Base-by-base conservation (phyloP, 208 protist species). In the Wallacemonas rigidus region DNA sequence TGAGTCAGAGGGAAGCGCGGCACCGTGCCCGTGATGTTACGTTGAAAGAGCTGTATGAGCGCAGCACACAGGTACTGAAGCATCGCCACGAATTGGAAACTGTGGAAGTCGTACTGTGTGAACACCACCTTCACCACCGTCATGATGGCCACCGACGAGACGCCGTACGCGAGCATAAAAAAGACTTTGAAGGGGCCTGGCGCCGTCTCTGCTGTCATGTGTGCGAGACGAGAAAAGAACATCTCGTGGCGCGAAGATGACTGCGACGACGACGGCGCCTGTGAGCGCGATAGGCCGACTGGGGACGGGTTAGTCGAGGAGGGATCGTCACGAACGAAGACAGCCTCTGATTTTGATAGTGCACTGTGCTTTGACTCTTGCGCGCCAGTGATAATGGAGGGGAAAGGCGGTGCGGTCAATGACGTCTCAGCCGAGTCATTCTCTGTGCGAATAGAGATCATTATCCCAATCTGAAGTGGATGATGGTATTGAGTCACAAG, bases 71-170 rank as follows among this genome's bases (percentile, higher is more conserved):
- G 15, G 62, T 75, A 78, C 67, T 88, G 83, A 12, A 77, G 12
- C 15, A 81, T 55, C 36, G 69, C 83, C 6, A 88, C 35, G 53
- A 72, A 74, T 9, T 64, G 48, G 61, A 77, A 82, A 35, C 69
- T 76, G 9, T 41, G 57, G 60, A 88, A 88, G 1, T 61, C 58
- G 74, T 78, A 88, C 57, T 69, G 39, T 1, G 77, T 81, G 4
- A 88, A 56, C 3, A 85, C 76, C 5, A 57, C 36, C 65, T 85
- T 85, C 12, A 78, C 81, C 11, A 83, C 56, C 36, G 85, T 60
- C 70, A 85, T 83, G 35, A 83, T 88, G 53, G 48, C 58, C 11
- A 85, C 35, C 3, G 74, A 80, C 3, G 69, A 41, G 15, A 67
- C 14, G 1, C 47, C 82, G 39, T 82, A 87, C 12, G 75, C 48